These are phyloP conservation scores for Neotropicomus parvogracilis DNA, from an alignment of 1,284 basidiomycete genomes.

Conservation along the genomic window DNA sequence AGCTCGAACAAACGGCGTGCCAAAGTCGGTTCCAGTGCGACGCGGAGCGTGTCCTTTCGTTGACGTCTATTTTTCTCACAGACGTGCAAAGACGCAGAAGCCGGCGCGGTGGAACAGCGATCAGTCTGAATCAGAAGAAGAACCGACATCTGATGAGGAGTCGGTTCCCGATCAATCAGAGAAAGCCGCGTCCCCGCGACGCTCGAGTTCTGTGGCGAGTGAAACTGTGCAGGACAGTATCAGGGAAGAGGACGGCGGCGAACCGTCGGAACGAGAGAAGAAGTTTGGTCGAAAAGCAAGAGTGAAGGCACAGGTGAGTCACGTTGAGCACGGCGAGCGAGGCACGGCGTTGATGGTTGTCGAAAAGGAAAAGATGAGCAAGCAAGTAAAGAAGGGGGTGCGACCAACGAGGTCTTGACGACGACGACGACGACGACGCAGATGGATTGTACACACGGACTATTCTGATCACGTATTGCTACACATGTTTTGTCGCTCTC, in stretches of 20 bases:
- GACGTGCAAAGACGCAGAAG: slow-evolving; percentile 33
- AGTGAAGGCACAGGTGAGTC: slow-evolving; percentile 42
- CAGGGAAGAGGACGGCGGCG: slow-evolving; percentile 31
- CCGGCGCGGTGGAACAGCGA: slow-evolving; percentile 31
- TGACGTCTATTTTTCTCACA: slow-evolving; percentile 27
- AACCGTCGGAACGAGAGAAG: slow-evolving; percentile 30
- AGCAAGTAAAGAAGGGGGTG: slow-evolving; percentile 24
- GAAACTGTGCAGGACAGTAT: slow-evolving; percentile 30
- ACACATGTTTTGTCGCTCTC: slow-evolving; percentile 9
- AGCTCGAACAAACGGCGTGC: slow-evolving; percentile 36
- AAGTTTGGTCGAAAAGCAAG: slow-evolving; percentile 41
- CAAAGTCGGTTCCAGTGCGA: slow-evolving; percentile 36
- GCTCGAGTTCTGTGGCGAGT: slow-evolving; percentile 25
- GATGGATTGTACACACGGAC: slow-evolving; percentile 9
- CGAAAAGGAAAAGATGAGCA: slow-evolving; percentile 31
- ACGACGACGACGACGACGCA: background rate
- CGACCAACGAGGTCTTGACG: slow-evolving; percentile 29
- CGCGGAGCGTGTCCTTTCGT: background rate
- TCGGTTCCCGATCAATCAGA: slow-evolving; percentile 29
- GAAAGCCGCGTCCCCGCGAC: slow-evolving; percentile 28
- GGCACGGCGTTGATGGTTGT: background rate
- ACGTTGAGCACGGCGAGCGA: background rate
- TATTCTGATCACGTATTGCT: slow-evolving; percentile 20
- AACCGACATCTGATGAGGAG: slow-evolving; percentile 29
- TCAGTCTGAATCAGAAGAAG: slow-evolving; percentile 36